Percentiles rank a stretch among this genome's conserved stretches.
Evolutionary conservation across 306 rosid species (phyloP).

Genomic region (Pueraria montana): DNA sequence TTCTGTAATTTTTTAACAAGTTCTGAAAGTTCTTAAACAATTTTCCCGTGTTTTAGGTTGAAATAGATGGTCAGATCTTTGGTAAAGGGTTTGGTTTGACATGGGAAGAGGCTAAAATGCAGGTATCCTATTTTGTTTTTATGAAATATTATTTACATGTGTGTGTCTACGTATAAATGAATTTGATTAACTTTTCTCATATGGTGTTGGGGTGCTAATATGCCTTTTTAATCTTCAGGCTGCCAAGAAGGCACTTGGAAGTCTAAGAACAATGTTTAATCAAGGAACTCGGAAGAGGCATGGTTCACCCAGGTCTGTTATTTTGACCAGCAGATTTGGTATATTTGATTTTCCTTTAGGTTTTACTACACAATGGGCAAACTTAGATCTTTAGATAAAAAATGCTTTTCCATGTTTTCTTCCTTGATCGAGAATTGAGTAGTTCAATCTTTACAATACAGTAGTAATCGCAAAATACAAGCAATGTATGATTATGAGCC

Average conservation of each 20-base stretch:
- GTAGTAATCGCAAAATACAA: background rate
- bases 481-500: background rate
- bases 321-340: slow-evolving; percentile 22
- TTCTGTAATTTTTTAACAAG: background rate
- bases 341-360: background rate
- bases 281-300: slow-evolving; percentile 56
- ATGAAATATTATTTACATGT: background rate
- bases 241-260: slow-evolving; percentile 79
- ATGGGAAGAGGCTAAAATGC: slow-evolving; percentile 82
- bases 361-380: background rate
- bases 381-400: background rate
- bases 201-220: slow-evolving; percentile 23
- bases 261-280: slow-evolving; percentile 63
- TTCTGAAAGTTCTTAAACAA: background rate
- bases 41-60: slow-evolving; percentile 60
- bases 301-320: slow-evolving; percentile 75
- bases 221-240: slow-evolving; percentile 55
- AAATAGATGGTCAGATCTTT: slow-evolving; percentile 74
- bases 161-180: background rate
- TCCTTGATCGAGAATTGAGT: slow-evolving; percentile 9
- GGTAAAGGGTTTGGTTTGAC: slow-evolving; percentile 78
- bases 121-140: slow-evolving; percentile 51
- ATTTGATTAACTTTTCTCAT: slow-evolving; percentile 19
- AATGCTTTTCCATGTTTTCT: background rate
- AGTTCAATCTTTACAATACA: background rate